Evolutionary conservation across 306 rosid genomes (phyloP).

Genomic region (Elaeagnus macrophylla): DNA sequence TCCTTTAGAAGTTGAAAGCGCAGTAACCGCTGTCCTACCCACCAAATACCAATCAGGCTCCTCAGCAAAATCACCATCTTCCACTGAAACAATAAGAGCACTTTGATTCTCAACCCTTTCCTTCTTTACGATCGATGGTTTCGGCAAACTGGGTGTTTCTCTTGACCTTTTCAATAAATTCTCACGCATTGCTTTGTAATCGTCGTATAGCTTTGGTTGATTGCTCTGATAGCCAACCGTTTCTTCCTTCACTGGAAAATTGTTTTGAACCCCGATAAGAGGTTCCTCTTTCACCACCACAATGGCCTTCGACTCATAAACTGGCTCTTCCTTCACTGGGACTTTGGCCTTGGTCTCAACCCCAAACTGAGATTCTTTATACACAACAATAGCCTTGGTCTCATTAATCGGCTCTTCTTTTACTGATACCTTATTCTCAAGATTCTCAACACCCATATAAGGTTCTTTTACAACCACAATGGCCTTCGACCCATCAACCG

Average conservation of each 20-base stretch:
- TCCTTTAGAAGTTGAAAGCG: slow-evolving; percentile 57
- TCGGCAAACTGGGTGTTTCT: background rate
- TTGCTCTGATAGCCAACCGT: background rate
- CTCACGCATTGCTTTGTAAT: background rate
- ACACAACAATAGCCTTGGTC: background rate
- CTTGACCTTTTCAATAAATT: background rate
- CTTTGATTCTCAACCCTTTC: slow-evolving; percentile 18
- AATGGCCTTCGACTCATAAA: background rate
- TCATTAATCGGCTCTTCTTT: slow-evolving; percentile 4
- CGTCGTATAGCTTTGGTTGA: background rate
- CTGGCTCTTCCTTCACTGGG: background rate
- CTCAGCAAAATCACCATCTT: slow-evolving; percentile 61
- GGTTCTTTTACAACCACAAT: background rate
- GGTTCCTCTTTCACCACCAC: slow-evolving; percentile 17
- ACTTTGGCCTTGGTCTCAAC: background rate
- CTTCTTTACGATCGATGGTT: slow-evolving; percentile 11
- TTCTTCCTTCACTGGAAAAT: slow-evolving; percentile 8
- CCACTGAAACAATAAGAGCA: slow-evolving; percentile 21
- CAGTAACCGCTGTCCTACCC: slow-evolving; percentile 52
- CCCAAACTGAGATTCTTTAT: background rate
- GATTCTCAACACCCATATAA: background rate
- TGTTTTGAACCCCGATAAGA: slow-evolving; percentile 8
- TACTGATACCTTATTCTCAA: background rate
- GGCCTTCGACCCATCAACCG: background rate
- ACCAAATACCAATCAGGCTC: slow-evolving; percentile 55